Base-by-base conservation (phyloP, 108 stramenopile species). In the Cyclotella kingstonii region DNA sequence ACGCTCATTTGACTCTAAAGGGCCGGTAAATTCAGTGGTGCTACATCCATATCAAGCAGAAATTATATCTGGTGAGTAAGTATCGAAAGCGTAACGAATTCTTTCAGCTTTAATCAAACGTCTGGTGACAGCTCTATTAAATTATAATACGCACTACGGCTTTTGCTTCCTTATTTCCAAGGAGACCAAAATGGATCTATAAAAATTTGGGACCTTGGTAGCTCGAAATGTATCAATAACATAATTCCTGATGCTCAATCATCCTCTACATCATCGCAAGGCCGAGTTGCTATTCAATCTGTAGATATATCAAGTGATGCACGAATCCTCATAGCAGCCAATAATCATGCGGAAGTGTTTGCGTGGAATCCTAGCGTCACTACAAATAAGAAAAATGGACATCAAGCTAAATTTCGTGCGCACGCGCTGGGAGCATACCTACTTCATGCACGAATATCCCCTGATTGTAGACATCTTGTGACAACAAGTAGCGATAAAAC, bases 31-130 rank as follows among this genome's bases (percentile, higher is more conserved):
- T 52, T 91, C 94, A 6, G 98, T 98, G 2, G 84, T 92, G 3
- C 69, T 98, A 38, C 92, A 96, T 47, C 90, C 87, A 14, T 93
- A 94, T 69, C 90, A 95, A 58, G 85, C 89, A n/a, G 93, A 98
- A 70, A 88, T 97, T 7, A 83, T 97, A 21, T 88, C 87, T 10
- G 94, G 91, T 51, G 58, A 27, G 68, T n/a, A n/a, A n/a, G n/a
- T n/a, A n/a, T n/a, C n/a, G n/a, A n/a, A n/a, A n/a, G n/a, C n/a
- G n/a, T n/a, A n/a, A n/a, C n/a, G n/a, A n/a, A n/a, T n/a, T n/a
- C n/a, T n/a, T n/a, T n/a, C n/a, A n/a, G n/a, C n/a, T n/a, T n/a
- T n/a, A n/a, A n/a, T n/a, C n/a, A n/a, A n/a, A n/a, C n/a, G n/a
- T n/a, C n/a, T n/a, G n/a, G n/a, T n/a, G n/a, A n/a, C n/a, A n/a